A percentile compares a stretch with the other conserved stretches of the same genome.
Evolutionary conservation across 1,284 basidiomycete genomes (phyloP).

Genomic region (Volvariella surrecta): DNA sequence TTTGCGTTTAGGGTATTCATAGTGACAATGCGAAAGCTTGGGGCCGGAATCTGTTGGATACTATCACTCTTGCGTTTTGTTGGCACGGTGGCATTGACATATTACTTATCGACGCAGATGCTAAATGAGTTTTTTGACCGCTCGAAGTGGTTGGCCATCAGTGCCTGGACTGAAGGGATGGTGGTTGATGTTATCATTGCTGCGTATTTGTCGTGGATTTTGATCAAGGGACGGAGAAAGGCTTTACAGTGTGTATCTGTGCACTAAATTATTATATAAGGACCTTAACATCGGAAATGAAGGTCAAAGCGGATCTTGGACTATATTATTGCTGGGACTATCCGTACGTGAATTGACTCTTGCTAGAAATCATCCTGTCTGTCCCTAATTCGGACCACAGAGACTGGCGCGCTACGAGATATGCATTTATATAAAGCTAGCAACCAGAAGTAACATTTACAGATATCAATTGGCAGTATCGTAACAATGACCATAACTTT

Average conservation of each 20-base stretch:
- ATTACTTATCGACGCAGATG: not conserved
- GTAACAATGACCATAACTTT: not conserved
- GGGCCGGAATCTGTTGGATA: not conserved
- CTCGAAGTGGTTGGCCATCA: slow-evolving; percentile 2
- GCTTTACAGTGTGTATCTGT: not conserved
- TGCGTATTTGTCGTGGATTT: not conserved
- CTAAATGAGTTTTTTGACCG: not conserved
- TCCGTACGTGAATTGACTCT: slow-evolving; percentile 4
- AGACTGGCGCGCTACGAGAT: not conserved
- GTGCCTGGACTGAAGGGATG: not conserved
- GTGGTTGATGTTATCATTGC: slow-evolving; percentile 5
- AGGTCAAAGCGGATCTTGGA: not conserved
- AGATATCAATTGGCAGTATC: not conserved
- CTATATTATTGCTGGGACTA: slow-evolving; percentile 3
- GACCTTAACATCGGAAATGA: too few species aligned
- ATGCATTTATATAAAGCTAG: too few species aligned
- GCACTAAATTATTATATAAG: not conserved
- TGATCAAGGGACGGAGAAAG: not conserved
- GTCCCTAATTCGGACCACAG: not conserved
- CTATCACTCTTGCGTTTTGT: slow-evolving; percentile 3
- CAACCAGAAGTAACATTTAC: too few species aligned
- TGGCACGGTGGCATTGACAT: slow-evolving; percentile 1
- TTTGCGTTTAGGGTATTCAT: slow-evolving; percentile 1
- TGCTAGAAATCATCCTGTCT: not conserved
- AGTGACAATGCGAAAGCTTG: not conserved